Base-by-base conservation (phyloP, 2,329 filamentous ascomycete species). In the Penicillium oxalicum region DNA sequence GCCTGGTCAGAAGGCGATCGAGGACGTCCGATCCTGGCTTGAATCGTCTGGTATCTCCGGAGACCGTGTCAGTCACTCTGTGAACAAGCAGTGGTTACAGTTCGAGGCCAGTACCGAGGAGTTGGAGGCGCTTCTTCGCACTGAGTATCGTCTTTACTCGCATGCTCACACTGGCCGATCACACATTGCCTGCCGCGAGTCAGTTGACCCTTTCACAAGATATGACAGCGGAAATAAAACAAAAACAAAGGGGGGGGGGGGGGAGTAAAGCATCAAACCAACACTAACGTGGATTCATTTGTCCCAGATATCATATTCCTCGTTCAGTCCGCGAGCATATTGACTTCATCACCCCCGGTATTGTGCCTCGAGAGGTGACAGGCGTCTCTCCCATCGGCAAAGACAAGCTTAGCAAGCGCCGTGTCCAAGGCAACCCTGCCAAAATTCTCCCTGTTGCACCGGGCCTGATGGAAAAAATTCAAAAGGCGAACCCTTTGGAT, bases 121-220 rank as follows among this genome's bases (percentile, higher is more conserved):
- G 40, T 60, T 69, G 3, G 70, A 74, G 49, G 48, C 51, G 3
- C 54, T 75, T 27, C 58, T 74, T 5, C 60, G 62, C 29, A 66
- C 71, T 0, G 55, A 70, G 40, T 74, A 72, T 55, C 66, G 65
- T 39, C 45, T 70, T 13, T 72, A 70, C 52, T 62, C 63, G 5
- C 62, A 70, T 47, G 53, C 59, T 27, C 56, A 61, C 12, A 63
- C 58, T 9, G 64, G 66, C 9, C 55, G 59, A 27, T 57, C 61
- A 1, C 61, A 66, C 25, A 59, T 74, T 28, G 70, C 69, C 12
- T 72, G 70, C 48, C 64, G 71, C 51, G 61, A 67, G 53, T 74
- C 67, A 56, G 66, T 49, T 43, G 8, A 48, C 50, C 5, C 0
- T 4, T 25, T 32, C 47, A 40, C 32, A 2, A 37, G 9, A 11